Base-by-base conservation (phyloP, 2,329 filamentous ascomycete species). In the Neurospora sp. region DNA sequence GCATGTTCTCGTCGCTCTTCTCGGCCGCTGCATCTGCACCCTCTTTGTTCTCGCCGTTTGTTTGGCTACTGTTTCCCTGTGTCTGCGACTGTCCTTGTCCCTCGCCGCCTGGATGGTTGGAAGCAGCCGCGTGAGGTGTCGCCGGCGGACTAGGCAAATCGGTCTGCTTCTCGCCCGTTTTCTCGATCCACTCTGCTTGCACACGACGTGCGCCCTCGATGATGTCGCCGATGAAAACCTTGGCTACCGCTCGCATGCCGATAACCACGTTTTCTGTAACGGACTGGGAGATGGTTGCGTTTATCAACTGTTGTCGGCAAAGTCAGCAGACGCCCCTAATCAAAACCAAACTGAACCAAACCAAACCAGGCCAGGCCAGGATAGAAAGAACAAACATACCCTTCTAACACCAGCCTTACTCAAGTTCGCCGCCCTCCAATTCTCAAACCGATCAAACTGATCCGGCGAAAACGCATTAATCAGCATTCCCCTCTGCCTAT, bases 241-340 rank as follows among this genome's bases (percentile, higher is more conserved):
- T 95, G 66, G 90, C 88, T 23, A 92, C 91, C 0, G 89, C 88
- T 67, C 89, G 89, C 76, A 94, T 90, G n/a, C 90, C 89, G 28
- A 91, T 88, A 72, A 92, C 89, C 67, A 93, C 90, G 74, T 87
- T 90, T 23, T 87, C 84, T 0, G 91, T 90, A 0, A 92, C 91
- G 1, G 90, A 93, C 77, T 94, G 92, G 0, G 90, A 92, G 8
- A 93, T 89, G 1, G 91, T 92, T 70, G 91, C 90, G 76, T 94
- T 95, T 77, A 93, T 89, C 71, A 94, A 87, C 85, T 89, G 71
- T 4, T 67, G 36, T 69, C 23, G 39, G 0, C n/a, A 23, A 12
- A 37, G 57, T 73, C 72, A 72, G 70, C 68, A 19, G 11, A 8
- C 52, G 10, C 1, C 3, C 52, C 8, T 3, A 15, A 28, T 28